Conservation (phyloP, 2,329 filamentous ascomycete genomes). For the Colletotrichum sp. region DNA sequence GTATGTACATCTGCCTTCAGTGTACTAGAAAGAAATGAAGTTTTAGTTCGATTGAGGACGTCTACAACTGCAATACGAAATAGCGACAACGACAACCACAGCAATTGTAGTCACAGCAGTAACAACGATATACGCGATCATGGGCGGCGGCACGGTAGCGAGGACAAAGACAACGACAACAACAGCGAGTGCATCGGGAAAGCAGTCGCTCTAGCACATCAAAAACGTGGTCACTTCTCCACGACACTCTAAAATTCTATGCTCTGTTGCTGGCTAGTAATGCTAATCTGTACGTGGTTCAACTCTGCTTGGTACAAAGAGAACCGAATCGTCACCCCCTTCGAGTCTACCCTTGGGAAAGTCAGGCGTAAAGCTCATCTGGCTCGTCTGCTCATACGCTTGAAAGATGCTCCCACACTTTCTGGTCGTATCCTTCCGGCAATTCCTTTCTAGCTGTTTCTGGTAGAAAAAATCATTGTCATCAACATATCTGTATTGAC, state of each 20-base stretch:
- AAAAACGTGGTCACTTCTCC: not conserved
- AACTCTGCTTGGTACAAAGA: not conserved
- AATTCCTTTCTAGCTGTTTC: fast-evolving
- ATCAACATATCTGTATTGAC: fast-evolving
- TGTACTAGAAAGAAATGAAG: fast-evolving
- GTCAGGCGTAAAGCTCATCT: not conserved
- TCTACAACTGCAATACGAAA: not conserved
- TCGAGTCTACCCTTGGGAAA: not conserved
- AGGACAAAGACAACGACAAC: not conserved
- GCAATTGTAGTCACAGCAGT: not conserved
- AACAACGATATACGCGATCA: not conserved
- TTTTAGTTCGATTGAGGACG: not conserved
- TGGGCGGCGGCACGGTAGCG: not conserved
- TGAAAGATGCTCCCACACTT: not conserved
- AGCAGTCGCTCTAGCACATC: not conserved
- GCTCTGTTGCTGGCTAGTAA: not conserved
- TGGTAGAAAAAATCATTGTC: fast-evolving
- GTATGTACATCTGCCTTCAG: not conserved
- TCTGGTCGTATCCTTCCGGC: fast-evolving
- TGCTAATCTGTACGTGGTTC: not conserved
- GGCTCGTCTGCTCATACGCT: not conserved
- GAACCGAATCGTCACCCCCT: not conserved
- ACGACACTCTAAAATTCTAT: not conserved
- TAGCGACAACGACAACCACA: not conserved
- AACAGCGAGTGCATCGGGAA: not conserved